Base-by-base conservation (phyloP, 441 rosid genomes). In the Euphorbia corollata region DNA sequence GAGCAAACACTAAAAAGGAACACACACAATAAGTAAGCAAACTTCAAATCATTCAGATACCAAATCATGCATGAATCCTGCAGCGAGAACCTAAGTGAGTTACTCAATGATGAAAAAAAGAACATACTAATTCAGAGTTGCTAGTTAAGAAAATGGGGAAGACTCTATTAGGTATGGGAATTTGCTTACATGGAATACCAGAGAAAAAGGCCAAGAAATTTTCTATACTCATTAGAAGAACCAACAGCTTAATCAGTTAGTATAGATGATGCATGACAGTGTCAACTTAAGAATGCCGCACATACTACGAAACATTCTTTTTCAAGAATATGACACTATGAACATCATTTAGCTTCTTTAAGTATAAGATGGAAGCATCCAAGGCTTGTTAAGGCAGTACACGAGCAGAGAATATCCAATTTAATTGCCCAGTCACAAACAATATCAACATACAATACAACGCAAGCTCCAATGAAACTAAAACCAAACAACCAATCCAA, bases 401-500 rank as follows among this genome's bases (percentile, higher is more conserved):
- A 8, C 56, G 43, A 24, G 20, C 39, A 16, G 39, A 20, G 6
- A 54, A 11, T 22, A 16, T 67, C 23, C 34, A 12, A 23, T 22
- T 39, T 39, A 13, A 39, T 54, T 22, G 61, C 34, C 53, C 38
- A n/a, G 30, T 34, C 70, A n/a, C 30, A 39, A 5, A 66, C 32
- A 4, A 8, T 4, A n/a, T 4, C 5, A 39, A 24, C 36, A 24
- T 9, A 45, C n/a, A 10, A 16, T 20, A 55, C 32, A 23, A 5
- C 10, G 27, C 55, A 57, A 56, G 39, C 69, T 41, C n/a, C 67
- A 13, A 10, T 10, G n/a, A 51, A 11, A 32, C n/a, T 64, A 48
- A 64, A 59, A 59, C 24, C 39, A 30, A 18, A 32, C 27, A 51
- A 24, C 27, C 34, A 63, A 48, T 30, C n/a, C 32, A 63, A 64